Percentiles rank a stretch among this genome's conserved stretches.
Evolutionary conservation across 2,329 filamentous ascomycete genomes (phyloP).

Genomic region (Phialophora expanda): DNA sequence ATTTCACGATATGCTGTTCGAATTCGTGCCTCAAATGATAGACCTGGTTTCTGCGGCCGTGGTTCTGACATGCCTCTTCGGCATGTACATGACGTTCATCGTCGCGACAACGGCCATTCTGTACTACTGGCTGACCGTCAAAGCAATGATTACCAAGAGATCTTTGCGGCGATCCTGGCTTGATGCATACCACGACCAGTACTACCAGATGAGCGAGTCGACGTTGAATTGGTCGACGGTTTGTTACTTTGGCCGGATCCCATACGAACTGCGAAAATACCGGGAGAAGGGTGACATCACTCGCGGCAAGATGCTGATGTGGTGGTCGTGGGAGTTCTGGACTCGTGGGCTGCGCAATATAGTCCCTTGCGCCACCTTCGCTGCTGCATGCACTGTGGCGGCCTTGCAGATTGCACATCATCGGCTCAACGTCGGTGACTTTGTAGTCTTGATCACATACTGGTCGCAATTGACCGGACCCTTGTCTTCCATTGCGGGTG

Average conservation of each 20-base stretch:
- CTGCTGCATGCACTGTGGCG: constrained; percentile 58
- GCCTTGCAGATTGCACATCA: constrained; percentile 59
- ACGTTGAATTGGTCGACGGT: constrained; percentile 67
- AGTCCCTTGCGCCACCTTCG: constrained; percentile 44
- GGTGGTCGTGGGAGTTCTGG: constrained; percentile 19
- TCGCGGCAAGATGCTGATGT: constrained; percentile 43
- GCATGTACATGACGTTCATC: constrained; percentile 63
- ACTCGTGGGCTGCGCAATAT: constrained; percentile 19
- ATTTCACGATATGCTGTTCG: constrained; percentile 64
- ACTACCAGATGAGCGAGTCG: constrained; percentile 62
- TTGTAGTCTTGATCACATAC: constrained; percentile 69
- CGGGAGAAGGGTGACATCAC: constrained; percentile 39
- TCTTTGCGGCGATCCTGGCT: constrained; percentile 47
- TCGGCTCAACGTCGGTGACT: constrained; percentile 60
- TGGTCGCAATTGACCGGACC: constrained; percentile 61
- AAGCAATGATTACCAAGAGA: constrained; percentile 49
- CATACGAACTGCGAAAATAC: constrained; percentile 61
- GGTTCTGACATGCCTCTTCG: constrained; percentile 66
- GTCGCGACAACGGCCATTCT: constrained; percentile 54
- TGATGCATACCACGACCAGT: constrained; percentile 56
- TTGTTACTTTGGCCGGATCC: constrained; percentile 61
- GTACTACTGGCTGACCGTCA: constrained; percentile 59
- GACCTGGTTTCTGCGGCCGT: constrained; percentile 66
- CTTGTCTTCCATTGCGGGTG: constrained; percentile 57
- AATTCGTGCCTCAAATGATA: constrained; percentile 65